A percentile compares a stretch with the other conserved stretches of the same genome.
These are phyloP conservation scores for Gloeophyllum trabeum DNA, from an alignment of 768 basidiomycete species.

Conservation along the genomic window DNA sequence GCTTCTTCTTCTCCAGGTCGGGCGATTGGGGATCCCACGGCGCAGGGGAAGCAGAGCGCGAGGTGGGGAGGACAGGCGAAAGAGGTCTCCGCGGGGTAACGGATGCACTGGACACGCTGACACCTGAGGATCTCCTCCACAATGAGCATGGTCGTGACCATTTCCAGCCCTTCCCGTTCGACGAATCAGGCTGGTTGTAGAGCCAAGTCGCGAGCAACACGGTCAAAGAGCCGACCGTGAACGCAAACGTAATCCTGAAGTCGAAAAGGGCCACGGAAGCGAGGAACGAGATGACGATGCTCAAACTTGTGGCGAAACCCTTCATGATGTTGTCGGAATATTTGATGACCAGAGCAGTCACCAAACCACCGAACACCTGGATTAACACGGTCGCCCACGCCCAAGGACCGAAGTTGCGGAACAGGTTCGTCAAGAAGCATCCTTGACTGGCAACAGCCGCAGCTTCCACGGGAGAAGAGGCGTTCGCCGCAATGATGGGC, in stretches of 20 bases:
- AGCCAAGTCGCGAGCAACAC: slow-evolving; percentile 87
- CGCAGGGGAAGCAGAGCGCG: neutral
- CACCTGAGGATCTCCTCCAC: neutral
- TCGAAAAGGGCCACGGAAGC: slow-evolving; percentile 86
- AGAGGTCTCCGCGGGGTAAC: too few relatives aligned
- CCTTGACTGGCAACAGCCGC: slow-evolving; percentile 16
- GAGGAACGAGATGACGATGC: slow-evolving; percentile 91
- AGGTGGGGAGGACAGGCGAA: too few relatives aligned
- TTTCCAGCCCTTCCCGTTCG: neutral
- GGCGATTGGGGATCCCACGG: neutral
- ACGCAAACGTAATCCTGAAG: slow-evolving; percentile 78
- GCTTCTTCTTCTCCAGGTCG: neutral
- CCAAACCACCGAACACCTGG: slow-evolving; percentile 84
- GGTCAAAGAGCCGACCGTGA: slow-evolving; percentile 72
- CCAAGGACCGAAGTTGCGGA: slow-evolving; percentile 82
- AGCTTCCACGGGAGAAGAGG: slow-evolving; percentile 24
- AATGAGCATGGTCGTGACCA: neutral
- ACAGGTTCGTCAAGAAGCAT: slow-evolving; percentile 37
- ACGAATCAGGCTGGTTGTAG: slow-evolving; percentile 61
- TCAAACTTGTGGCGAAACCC: slow-evolving; percentile 91
- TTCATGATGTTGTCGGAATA: slow-evolving; percentile 88
- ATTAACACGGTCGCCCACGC: slow-evolving; percentile 85
- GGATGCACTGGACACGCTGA: too few relatives aligned
- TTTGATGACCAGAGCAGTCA: slow-evolving; percentile 92
- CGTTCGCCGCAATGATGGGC: slow-evolving; percentile 47